Evolutionary conservation across 805 yeast genomes (phyloP).

Genomic region (Saccharomycopsis sp.): DNA sequence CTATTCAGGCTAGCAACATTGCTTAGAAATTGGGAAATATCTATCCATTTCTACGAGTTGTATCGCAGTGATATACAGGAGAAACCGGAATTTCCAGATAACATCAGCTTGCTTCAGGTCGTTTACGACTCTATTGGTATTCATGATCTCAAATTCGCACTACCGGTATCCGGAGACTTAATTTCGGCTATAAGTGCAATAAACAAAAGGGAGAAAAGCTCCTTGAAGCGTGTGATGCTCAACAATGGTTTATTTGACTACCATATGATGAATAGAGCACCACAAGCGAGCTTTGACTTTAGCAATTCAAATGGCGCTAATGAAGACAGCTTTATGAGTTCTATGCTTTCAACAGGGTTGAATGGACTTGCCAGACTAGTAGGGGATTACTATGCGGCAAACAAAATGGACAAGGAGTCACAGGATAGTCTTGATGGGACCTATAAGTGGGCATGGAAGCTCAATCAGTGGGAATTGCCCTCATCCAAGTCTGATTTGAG

Average conservation of each 20-base stretch:
- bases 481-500: slow-evolving; percentile 30
- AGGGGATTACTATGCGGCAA: slow-evolving; percentile 23
- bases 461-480: slow-evolving; percentile 73
- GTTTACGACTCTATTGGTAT: slow-evolving; percentile 54
- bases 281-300: slow-evolving; percentile 11
- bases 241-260: slow-evolving; percentile 50
- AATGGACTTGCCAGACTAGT: slow-evolving; percentile 49
- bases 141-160: slow-evolving; percentile 56
- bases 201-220: slow-evolving; percentile 27
- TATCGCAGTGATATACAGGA: slow-evolving; percentile 28
- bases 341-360: slow-evolving; percentile 47
- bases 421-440: slow-evolving; percentile 19
- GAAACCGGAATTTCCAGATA: neutral
- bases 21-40: slow-evolving; percentile 34
- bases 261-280: slow-evolving; percentile 25
- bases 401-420: neutral
- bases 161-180: slow-evolving; percentile 53
- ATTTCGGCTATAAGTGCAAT: slow-evolving; percentile 42
- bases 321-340: slow-evolving; percentile 26
- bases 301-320: neutral
- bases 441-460: slow-evolving; percentile 69
- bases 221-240: slow-evolving; percentile 42
- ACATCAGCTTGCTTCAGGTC: slow-evolving; percentile 21
- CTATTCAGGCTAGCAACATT: slow-evolving; percentile 31
- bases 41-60: slow-evolving; percentile 41